A percentile compares a stretch with the other conserved stretches of the same genome.
These are phyloP conservation scores for Botrytis squamosa DNA, from an alignment of 2,329 filamentous ascomycete species.

Conservation along the genomic window DNA sequence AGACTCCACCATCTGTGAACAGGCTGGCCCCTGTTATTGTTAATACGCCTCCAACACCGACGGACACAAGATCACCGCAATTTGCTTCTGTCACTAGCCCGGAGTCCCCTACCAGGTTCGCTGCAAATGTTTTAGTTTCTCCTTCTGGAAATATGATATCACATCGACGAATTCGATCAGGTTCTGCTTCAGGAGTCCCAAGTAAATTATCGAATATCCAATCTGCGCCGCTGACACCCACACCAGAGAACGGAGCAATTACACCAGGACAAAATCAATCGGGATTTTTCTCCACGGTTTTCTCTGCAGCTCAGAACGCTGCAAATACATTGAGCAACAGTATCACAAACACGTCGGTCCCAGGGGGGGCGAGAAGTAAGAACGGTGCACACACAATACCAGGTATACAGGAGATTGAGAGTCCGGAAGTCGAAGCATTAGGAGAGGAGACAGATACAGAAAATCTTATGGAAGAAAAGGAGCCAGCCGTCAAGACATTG, in stretches of 20 bases:
- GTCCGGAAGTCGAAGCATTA: slow-evolving; percentile 38
- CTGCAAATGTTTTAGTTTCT: slow-evolving; percentile 57
- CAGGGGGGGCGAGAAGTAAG: slow-evolving; percentile 49
- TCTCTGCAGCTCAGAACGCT: slow-evolving; percentile 91
- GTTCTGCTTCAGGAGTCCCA: slow-evolving; percentile 53
- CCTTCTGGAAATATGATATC: slow-evolving; percentile 70
- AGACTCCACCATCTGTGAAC: slow-evolving; percentile 36
- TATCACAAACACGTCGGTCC: slow-evolving; percentile 64
- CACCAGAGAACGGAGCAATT: slow-evolving; percentile 62
- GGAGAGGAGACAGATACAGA: slow-evolving; percentile 38
- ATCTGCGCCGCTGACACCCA: slow-evolving; percentile 71
- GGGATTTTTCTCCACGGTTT: slow-evolving; percentile 90
- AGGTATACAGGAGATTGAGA: slow-evolving; percentile 37
- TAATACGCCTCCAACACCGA: slow-evolving; percentile 66
- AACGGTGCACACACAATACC: slow-evolving; percentile 35
- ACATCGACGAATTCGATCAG: slow-evolving; percentile 63
- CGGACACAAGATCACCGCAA: slow-evolving; percentile 43
- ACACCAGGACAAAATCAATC: slow-evolving; percentile 48
- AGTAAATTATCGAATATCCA: slow-evolving; percentile 85
- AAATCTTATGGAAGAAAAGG: slow-evolving; percentile 52
- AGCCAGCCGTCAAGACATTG: slow-evolving; percentile 82
- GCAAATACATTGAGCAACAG: slow-evolving; percentile 73
- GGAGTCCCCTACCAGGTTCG: slow-evolving; percentile 24
- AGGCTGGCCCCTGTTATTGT: slow-evolving; percentile 54
- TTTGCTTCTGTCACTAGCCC: slow-evolving; percentile 33